Base-by-base conservation (phyloP, 2,329 filamentous ascomycete species). In the Penicillium paneum region DNA sequence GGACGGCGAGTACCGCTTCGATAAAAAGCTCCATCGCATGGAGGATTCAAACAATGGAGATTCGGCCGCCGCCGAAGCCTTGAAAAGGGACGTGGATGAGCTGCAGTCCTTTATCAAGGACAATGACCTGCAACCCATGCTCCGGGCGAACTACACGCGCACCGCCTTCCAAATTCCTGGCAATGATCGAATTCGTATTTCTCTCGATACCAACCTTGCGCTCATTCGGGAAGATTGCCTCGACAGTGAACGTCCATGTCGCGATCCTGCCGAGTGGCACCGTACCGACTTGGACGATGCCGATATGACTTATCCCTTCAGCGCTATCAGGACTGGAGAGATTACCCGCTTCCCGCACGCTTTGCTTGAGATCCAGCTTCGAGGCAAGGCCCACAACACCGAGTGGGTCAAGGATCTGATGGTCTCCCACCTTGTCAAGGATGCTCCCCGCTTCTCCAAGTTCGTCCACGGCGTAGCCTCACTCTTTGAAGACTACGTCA, bases 81-180 rank as follows among this genome's bases (percentile, higher is more conserved):
- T 95, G 68, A 87, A 88, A 71, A 79, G 80, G 34, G 87, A 88
- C 3, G 88, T 93, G 15, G 79, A 85, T 43, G 84, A 87, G 56
- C 89, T 97, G 38, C 91, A 96, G 70, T 78, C 80, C 1, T 93
- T 96, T 65, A 85, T 97, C 70, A 83, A 84, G 66, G 81, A 89
- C 44, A 84, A 90, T 66, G 82, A 89, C 52, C 79, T 99, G 15
- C 85, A 93, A 69, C 94, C 94, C 5, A 83, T 96, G 31, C 74
- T 99, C 49, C 86, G 94, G 47, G 94, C 94, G 59, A 96, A 96
- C 75, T 97, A 97, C 72, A 89, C 87, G 36, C 89, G 94, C 58
- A 96, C 91, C 1, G 94, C 94, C 1, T 99, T 97, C 78, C 94
- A 99, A 74, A 96, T 96, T 62, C 94, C 94, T 6, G 85, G 90